Percentiles rank a stretch among this genome's conserved stretches.
Evolutionary conservation across 2,329 filamentous ascomycete genomes (phyloP).

Genomic region (Zymoseptoria pseudotritici): DNA sequence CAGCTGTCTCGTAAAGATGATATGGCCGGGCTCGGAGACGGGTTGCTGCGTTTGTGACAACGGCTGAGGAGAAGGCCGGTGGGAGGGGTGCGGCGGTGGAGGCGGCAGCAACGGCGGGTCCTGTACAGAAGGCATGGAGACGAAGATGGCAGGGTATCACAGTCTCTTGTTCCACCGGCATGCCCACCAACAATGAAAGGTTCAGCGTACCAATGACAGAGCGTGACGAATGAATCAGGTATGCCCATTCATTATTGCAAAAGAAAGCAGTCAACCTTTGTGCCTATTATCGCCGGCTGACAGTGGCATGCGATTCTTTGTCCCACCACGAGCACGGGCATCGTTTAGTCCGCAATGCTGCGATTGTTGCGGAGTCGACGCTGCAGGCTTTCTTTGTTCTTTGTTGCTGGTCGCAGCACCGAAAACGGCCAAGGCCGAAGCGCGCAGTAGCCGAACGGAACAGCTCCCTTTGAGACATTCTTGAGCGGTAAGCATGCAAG

Average conservation of each 20-base stretch:
- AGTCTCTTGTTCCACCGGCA: slow-evolving; percentile 27
- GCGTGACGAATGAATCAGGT: slow-evolving; percentile 21
- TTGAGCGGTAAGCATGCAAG: slow-evolving; percentile 25
- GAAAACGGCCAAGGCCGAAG: slow-evolving; percentile 26
- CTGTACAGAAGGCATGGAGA: slow-evolving; percentile 26
- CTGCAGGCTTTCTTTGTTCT: slow-evolving; percentile 29
- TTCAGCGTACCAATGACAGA: slow-evolving; percentile 22
- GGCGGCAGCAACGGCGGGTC: slow-evolving; percentile 15
- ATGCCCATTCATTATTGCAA: slow-evolving; percentile 21
- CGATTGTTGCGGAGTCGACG: slow-evolving; percentile 27
- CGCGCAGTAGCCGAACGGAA: slow-evolving; percentile 18
- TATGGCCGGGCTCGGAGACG: slow-evolving; percentile 21
- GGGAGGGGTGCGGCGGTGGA: slow-evolving; percentile 6
- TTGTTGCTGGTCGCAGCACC: slow-evolving; percentile 27
- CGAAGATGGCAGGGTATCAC: slow-evolving; percentile 24
- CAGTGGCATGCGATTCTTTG: slow-evolving; percentile 28
- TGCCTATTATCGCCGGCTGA: slow-evolving; percentile 27
- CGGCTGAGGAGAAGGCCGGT: slow-evolving; percentile 8
- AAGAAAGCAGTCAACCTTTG: slow-evolving; percentile 23
- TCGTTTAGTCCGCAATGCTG: slow-evolving; percentile 19
- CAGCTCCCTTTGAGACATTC: slow-evolving; percentile 29
- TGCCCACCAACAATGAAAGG: slow-evolving; percentile 27
- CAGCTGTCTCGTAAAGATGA: slow-evolving; percentile 32
- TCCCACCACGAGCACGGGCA: slow-evolving; percentile 26
- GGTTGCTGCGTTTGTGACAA: slow-evolving; percentile 21